Percentiles rank a stretch among this genome's conserved stretches.
Evolutionary conservation across 2,329 filamentous ascomycete genomes (phyloP).

Genomic region (Sporothrix schenckii): DNA sequence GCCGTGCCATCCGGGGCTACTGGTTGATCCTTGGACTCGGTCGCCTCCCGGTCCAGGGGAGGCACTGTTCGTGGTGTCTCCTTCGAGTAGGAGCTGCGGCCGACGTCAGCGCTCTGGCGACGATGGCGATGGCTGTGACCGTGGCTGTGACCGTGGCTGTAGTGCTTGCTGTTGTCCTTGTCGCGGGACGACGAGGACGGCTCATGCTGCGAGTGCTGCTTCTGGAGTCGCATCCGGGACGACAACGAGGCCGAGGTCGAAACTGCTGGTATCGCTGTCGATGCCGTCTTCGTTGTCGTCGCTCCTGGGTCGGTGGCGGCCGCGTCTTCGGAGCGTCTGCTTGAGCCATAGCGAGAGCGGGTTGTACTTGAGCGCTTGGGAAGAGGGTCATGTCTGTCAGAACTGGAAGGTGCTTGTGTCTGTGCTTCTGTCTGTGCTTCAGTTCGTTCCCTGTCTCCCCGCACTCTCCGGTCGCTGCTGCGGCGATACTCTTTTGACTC

Average conservation of each 20-base stretch:
- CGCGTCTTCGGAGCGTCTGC: constrained; percentile 35
- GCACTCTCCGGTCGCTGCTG: constrained; percentile 23
- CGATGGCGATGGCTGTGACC: constrained; percentile 23
- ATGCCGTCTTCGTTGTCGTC: constrained; percentile 11
- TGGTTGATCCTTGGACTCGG: constrained; percentile 30
- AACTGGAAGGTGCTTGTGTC: constrained; percentile 24
- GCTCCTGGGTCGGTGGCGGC: not conserved
- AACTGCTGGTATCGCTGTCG: constrained; percentile 7
- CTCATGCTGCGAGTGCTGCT: constrained; percentile 26
- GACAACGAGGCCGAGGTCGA: constrained; percentile 6
- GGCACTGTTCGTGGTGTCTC: not conserved
- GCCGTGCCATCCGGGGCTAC: constrained; percentile 24
- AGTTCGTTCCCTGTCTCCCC: constrained; percentile 10
- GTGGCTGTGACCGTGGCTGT: constrained; percentile 14
- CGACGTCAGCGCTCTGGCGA: constrained; percentile 25
- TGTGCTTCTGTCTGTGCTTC: not conserved
- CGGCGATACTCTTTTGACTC: constrained; percentile 29
- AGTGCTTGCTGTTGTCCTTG: not conserved
- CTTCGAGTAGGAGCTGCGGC: not conserved
- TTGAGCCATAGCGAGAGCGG: constrained; percentile 35
- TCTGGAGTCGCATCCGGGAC: constrained; percentile 30
- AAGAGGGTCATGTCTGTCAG: constrained; percentile 34
- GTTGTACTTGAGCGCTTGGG: constrained; percentile 37
- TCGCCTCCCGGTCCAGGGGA: constrained; percentile 26
- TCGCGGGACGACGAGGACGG: constrained; percentile 4